These are phyloP conservation scores for Gillenia trifoliata DNA, from an alignment of 306 rosid species.

Conservation along the genomic window DNA sequence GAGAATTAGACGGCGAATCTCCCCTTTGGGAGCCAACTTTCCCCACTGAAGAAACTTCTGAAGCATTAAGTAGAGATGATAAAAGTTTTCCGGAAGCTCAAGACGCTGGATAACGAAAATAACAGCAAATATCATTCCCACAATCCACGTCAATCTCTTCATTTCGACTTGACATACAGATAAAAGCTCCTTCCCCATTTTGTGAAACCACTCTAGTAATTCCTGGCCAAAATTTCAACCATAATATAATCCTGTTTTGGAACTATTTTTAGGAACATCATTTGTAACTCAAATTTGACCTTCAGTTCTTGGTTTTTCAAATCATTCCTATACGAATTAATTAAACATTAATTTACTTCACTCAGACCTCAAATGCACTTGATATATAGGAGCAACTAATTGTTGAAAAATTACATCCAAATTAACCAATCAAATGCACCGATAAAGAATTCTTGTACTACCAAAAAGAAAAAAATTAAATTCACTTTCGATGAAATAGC, in stretches of 20 bases:
- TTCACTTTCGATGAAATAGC: slow-evolving; percentile 7
- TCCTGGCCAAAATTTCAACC: slow-evolving; percentile 16
- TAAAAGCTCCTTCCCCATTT: slow-evolving; percentile 53
- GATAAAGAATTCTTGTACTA: background rate
- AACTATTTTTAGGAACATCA: too few species aligned
- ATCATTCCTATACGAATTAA: too few species aligned
- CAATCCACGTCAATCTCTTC: slow-evolving; percentile 50
- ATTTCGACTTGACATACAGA: slow-evolving; percentile 38
- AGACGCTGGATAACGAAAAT: slow-evolving; percentile 46
- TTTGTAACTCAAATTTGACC: too few species aligned
- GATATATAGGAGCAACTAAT: background rate
- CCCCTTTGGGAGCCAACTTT: slow-evolving; percentile 23
- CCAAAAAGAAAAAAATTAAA: slow-evolving; percentile 11
- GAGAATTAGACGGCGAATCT: slow-evolving; percentile 22
- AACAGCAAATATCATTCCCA: slow-evolving; percentile 44
- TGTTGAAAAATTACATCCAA: background rate
- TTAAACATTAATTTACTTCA: background rate
- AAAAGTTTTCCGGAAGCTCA: slow-evolving; percentile 45
- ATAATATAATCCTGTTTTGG: too few species aligned
- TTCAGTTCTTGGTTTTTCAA: too few species aligned
- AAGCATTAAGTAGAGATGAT: slow-evolving; percentile 34
- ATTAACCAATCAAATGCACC: background rate
- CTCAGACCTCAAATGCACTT: background rate
- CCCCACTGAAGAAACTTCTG: slow-evolving; percentile 17
- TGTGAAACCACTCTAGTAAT: slow-evolving; percentile 16